Conservation (phyloP, 1,139 yeast species). For the Kurtzmaniella quercitrusa region DNA sequence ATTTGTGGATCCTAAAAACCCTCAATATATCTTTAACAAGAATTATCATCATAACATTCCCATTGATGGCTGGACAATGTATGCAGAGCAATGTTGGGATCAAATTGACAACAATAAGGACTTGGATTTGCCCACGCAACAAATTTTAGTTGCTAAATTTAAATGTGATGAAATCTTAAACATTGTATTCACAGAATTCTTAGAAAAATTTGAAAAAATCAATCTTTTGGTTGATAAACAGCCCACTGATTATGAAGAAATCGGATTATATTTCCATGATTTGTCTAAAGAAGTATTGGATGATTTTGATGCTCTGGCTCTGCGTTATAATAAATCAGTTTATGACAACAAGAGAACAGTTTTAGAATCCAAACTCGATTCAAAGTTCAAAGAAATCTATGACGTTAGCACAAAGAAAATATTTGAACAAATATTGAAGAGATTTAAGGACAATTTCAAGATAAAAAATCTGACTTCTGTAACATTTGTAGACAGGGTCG, state of each 20-base stretch:
- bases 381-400: constrained; percentile 41
- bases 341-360: constrained; percentile 56
- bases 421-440: constrained; percentile 11
- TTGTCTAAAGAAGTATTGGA: constrained; percentile 44
- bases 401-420: constrained; percentile 26
- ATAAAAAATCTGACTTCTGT: constrained; percentile 12
- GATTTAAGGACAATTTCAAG: constrained; percentile 17
- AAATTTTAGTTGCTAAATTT: constrained; percentile 87
- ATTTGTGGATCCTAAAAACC: constrained; percentile 33
- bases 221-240: constrained; percentile 12
- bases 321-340: constrained; percentile 64
- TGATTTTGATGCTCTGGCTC: constrained; percentile 63
- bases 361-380: constrained; percentile 44
- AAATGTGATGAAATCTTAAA: constrained; percentile 86
- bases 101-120: constrained; percentile 92
- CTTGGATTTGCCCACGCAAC: constrained; percentile 94
- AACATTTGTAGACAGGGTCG: constrained; percentile 2
- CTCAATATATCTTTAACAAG: constrained; percentile 54
- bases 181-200: constrained; percentile 47
- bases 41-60: constrained; percentile 85
- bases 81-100: constrained; percentile 89
- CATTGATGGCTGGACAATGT: constrained; percentile 92
- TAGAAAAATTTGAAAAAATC: constrained; percentile 24
- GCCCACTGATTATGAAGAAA: constrained; percentile 27
- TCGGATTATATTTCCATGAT: constrained; percentile 38